Conservation (phyloP, 371 early-diverging fungal species). For the Parasitella parasitica region DNA sequence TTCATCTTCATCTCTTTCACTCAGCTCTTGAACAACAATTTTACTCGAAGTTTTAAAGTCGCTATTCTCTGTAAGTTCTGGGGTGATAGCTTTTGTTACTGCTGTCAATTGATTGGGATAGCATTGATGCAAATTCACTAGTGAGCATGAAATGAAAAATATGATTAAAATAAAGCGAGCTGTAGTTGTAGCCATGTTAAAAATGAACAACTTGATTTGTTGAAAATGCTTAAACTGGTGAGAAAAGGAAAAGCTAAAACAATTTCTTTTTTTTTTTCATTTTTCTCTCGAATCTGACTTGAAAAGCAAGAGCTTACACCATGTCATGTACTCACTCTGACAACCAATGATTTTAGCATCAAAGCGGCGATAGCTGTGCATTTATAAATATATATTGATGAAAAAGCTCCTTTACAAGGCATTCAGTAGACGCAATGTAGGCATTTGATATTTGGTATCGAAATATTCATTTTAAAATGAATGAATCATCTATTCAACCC, state of each 20-base stretch:
- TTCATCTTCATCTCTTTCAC: background rate
- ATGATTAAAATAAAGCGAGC: background rate
- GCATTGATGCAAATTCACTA: background rate
- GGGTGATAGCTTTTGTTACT: background rate
- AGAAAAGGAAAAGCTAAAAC: background rate
- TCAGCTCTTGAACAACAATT: background rate
- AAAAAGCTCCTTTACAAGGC: background rate
- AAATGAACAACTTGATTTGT: background rate
- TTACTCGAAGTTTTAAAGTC: background rate
- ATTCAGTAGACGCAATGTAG: no score
- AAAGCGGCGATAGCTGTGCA: constrained; percentile 4
- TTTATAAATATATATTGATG: background rate
- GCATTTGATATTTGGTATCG: no score
- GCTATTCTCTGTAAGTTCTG: background rate
- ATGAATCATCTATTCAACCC: no score
- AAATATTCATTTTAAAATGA: no score
- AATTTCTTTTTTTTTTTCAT: background rate
- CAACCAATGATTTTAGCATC: constrained; percentile 1
- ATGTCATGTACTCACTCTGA: background rate
- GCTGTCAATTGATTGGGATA: background rate
- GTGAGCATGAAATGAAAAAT: background rate
- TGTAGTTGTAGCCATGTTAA: background rate
- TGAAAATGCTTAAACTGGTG: background rate
- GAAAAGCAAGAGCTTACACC: background rate
- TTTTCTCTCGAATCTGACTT: constrained; percentile 3